Evolutionary conservation across 257 asterid genomes (phyloP).

Genomic region (Fraxinus cuspidata): DNA sequence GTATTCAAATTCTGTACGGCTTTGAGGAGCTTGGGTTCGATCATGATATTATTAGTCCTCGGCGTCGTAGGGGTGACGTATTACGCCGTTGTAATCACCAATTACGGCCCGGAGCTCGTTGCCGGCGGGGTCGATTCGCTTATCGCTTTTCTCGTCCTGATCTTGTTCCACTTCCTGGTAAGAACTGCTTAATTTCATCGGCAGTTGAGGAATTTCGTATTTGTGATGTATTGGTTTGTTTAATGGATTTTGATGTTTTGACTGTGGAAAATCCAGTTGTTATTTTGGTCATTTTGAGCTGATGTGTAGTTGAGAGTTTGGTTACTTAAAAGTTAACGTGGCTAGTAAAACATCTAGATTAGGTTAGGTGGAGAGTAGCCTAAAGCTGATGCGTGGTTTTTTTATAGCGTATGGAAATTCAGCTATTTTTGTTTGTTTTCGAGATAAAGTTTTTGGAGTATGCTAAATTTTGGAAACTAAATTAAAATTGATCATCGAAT

Average conservation of each 20-base stretch:
- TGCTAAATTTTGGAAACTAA: neutral
- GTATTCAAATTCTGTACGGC: conserved; percentile 98
- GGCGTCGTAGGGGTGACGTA: conserved; percentile 93
- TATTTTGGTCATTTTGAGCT: neutral
- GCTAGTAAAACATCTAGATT: neutral
- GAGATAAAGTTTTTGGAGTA: neutral
- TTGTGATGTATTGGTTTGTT: neutral
- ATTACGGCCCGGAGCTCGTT: conserved; percentile 77
- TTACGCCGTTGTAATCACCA: conserved; percentile 82
- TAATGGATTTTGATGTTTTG: neutral
- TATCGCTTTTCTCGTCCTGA: conserved; percentile 57
- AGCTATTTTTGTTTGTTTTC: neutral
- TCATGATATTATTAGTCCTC: conserved; percentile 90
- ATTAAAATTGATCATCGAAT: neutral
- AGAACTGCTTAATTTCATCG: conserved; percentile 12
- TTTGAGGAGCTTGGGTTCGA: conserved; percentile 87
- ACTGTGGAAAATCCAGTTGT: neutral
- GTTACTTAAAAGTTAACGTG: neutral
- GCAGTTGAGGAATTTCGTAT: neutral
- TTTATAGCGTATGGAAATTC: conserved; percentile 12
- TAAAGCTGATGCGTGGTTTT: neutral
- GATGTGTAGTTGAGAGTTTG: neutral
- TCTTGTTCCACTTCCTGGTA: conserved; percentile 87
- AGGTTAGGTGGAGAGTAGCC: neutral
- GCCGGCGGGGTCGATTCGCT: conserved; percentile 76